Evolutionary conservation across 306 rosid genomes (phyloP), one percentile per base, ranked within the genome.

Genomic region (Medicago lupulina): DNA sequence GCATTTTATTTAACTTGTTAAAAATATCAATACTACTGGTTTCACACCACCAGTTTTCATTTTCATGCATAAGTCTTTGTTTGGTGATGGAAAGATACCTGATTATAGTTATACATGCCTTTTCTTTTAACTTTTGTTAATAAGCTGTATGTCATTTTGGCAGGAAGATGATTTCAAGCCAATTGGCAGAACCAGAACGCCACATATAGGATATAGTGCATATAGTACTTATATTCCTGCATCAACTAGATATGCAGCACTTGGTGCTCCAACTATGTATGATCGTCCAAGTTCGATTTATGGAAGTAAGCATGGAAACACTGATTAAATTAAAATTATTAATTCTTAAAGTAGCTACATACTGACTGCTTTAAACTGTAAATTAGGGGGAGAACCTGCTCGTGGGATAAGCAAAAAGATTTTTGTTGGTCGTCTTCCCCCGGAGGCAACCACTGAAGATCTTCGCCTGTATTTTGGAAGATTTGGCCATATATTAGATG

Each of bases 111-210:
- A 47, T 25, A 41, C 25, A 12, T 74, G n/a, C 4, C 13, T 36
- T 71, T 58, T 41, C 55, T 51, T 51, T 13, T 70, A 57, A n/a
- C 64, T 62, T 55, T 40, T 73, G 73, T 54, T 64, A 34, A 10
- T 44, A 15, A 50, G 58, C 39, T 69, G 51, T 44, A 70, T 81
- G 55, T 44, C 81, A 81, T 82, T 47, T 76, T 82, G 81, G 69
- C 87, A 94, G 99, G 99, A 92, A 70, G 99, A 96, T 60, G 99
- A 92, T 73, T 89, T 85, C 80, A 88, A 87, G 90, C 97, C 98
- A 47, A 41, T 83, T 38, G 83, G 96, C 66, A 87, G 97, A 89
- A 79, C 85, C 62, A 87, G 96, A 87, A 74, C 85, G 85, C 31
- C 90, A 25, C 95, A 86, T 67, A 93, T 95, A 75, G 98, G 97